Evolutionary conservation across 805 yeast species (phyloP).

Genomic region (Myxozyma kluyveri): DNA sequence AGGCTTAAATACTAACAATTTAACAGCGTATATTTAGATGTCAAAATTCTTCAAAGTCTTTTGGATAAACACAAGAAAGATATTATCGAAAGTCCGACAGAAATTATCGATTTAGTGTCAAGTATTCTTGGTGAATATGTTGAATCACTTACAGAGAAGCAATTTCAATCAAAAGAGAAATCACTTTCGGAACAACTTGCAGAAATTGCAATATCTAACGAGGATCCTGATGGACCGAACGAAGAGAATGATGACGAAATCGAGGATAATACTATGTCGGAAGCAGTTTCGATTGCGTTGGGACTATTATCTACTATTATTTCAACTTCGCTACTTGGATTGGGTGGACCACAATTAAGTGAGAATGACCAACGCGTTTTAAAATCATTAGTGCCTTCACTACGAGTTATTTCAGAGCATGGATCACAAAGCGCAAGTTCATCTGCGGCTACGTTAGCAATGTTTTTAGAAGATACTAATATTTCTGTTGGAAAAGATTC

Average conservation of each 20-base stretch:
- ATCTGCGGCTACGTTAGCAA: conserved; percentile 25
- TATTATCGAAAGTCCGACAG: conserved; percentile 55
- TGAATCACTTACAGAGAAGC: conserved; percentile 30
- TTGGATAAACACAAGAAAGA: conserved; percentile 57
- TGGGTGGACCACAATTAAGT: neutral
- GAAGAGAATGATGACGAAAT: conserved; percentile 35
- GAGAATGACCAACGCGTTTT: conserved; percentile 18
- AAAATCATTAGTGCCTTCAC: conserved; percentile 18
- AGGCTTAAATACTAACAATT: neutral
- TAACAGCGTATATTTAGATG: conserved; percentile 53
- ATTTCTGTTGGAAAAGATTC: neutral
- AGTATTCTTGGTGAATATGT: conserved; percentile 42
- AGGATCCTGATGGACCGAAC: conserved; percentile 14
- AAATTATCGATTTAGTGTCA: conserved; percentile 52
- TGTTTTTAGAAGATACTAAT: conserved; percentile 22
- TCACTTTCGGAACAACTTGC: conserved; percentile 15
- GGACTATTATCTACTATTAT: conserved; percentile 37
- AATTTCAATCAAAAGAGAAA: conserved; percentile 46
- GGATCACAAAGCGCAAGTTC: conserved; percentile 21
- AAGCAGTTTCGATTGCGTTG: conserved; percentile 37
- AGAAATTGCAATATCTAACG: conserved; percentile 1
- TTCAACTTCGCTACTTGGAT: conserved; percentile 31
- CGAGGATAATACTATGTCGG: conserved; percentile 33
- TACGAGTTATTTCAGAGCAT: conserved; percentile 24
- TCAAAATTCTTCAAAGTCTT: conserved; percentile 62